Conservation (phyloP, 768 basidiomycete genomes). For the Lyophyllum shimeji region DNA sequence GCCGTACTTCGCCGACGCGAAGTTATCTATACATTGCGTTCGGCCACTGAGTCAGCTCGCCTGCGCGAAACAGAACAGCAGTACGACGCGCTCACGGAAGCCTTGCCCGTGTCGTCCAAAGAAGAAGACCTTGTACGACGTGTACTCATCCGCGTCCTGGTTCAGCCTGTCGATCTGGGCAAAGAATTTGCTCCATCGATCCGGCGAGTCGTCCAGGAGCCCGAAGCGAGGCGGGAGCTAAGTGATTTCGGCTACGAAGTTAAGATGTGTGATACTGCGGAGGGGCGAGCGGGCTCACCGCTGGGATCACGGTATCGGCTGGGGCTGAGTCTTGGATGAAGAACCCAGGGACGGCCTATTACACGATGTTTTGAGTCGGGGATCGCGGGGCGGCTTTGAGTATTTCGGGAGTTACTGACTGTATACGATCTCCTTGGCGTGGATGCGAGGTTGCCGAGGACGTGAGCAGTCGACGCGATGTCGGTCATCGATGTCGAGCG, state of each 20-base stretch:
- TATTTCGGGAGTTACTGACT: neutral
- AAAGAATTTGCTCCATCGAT: constrained; percentile 51
- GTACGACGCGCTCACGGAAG: constrained; percentile 49
- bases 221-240: constrained; percentile 63
- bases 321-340: constrained; percentile 10
- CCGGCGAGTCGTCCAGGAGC: constrained; percentile 47
- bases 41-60: too few relatives aligned
- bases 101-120: constrained; percentile 75
- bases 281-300: neutral
- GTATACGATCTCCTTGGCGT: neutral
- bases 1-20: constrained; percentile 60
- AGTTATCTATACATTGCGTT: constrained; percentile 78
- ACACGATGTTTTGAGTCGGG: neutral
- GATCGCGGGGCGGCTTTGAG: neutral
- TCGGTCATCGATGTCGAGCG: neutral
- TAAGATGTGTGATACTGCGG: neutral
- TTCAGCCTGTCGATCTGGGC: constrained; percentile 46
- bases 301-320: neutral
- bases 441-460: neutral
- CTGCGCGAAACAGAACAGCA: too few relatives aligned
- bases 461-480: neutral
- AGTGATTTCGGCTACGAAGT: neutral
- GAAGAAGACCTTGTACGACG: constrained; percentile 63
- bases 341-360: constrained; percentile 8
- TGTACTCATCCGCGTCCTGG: constrained; percentile 28